Evolutionary conservation across 192 early-diverging fungal species (phyloP).

Genomic region (Allomyces javanicus): DNA sequence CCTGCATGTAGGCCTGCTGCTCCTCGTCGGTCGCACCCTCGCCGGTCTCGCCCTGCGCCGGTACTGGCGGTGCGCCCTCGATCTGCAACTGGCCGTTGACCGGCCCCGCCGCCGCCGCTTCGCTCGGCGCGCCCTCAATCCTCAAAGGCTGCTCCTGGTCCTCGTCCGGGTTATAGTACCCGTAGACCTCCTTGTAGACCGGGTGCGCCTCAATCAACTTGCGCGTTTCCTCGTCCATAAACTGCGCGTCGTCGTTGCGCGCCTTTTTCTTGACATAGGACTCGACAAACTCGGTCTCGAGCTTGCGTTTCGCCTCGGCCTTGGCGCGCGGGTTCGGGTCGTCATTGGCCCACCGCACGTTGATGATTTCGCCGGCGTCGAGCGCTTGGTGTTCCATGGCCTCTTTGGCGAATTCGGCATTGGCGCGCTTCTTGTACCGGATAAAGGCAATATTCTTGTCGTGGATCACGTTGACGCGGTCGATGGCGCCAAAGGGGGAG

Average conservation of each 20-base stretch:
- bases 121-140: background rate
- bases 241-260: background rate
- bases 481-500: background rate
- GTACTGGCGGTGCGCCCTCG: background rate
- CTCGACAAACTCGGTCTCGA: conserved; percentile 20
- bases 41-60: too few species aligned
- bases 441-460: conserved; percentile 67
- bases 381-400: conserved; percentile 67
- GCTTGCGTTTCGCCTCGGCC: conserved; percentile 25
- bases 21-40: too few species aligned
- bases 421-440: conserved; percentile 41
- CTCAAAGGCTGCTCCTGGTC: too few species aligned
- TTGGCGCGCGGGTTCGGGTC: conserved; percentile 45
- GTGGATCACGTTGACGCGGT: conserved; percentile 35
- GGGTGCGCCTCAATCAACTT: background rate
- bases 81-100: background rate
- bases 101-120: background rate
- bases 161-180: background rate
- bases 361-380: conserved; percentile 49
- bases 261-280: background rate
- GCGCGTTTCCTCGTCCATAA: background rate
- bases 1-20: too few species aligned
- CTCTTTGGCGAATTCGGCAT: conserved; percentile 77
- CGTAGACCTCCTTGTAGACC: background rate
- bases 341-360: conserved; percentile 50